Conservation (phyloP, 1,139 yeast species). For the Debaryomycetaceae sp. region DNA sequence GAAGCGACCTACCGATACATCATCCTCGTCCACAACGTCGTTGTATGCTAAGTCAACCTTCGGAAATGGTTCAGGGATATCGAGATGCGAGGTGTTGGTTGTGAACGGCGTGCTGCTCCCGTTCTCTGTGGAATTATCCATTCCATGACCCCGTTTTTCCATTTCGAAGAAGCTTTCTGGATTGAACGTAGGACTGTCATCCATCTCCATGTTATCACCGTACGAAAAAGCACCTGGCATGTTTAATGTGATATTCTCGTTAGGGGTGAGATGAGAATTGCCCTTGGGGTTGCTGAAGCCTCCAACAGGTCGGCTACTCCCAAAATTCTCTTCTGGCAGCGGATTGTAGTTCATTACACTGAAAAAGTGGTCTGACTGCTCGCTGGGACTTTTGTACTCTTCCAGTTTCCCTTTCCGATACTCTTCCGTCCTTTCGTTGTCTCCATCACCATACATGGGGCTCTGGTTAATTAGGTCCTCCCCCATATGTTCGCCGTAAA, state of each 20-base stretch:
- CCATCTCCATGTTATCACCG: background rate
- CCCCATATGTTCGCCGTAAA: background rate
- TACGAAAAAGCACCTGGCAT: conserved; percentile 31
- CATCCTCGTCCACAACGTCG: conserved; percentile 2
- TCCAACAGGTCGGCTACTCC: background rate
- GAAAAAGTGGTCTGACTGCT: background rate
- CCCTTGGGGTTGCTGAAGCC: background rate
- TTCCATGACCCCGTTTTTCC: background rate
- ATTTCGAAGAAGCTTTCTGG: background rate
- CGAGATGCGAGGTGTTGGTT: background rate
- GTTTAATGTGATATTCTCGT: conserved; percentile 7
- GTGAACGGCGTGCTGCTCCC: background rate
- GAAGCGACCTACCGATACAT: conserved; percentile 8
- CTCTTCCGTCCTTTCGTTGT: background rate
- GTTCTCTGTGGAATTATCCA: background rate
- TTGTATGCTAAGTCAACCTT: background rate
- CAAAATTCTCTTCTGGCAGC: background rate
- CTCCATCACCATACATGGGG: background rate
- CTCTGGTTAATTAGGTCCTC: background rate
- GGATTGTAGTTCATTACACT: background rate
- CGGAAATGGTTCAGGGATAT: background rate
- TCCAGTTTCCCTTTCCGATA: background rate
- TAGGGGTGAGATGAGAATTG: background rate
- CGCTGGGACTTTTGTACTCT: background rate
- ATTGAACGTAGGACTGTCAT: background rate